phyloP scores from a whole-genome alignment of 176 grass and related monocot species.

The Puccinellia tenuiflora region DNA sequence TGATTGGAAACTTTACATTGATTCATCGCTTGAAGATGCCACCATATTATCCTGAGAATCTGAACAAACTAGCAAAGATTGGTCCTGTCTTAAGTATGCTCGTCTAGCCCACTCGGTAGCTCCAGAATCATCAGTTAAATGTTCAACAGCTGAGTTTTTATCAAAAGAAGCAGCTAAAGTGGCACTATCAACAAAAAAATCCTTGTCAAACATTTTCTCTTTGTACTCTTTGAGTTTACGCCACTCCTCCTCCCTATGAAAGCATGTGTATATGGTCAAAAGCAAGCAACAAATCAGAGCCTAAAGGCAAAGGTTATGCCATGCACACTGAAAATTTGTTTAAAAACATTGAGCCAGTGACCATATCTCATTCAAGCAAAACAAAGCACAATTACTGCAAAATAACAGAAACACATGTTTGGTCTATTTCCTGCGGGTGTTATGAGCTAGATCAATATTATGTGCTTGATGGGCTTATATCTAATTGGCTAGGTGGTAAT shows the following conservation, averaged over 20 bases:
- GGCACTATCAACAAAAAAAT: neutral
- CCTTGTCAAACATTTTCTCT: neutral
- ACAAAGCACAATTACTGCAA: neutral
- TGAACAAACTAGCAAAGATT: neutral
- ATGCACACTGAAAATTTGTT: neutral
- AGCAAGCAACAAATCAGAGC: neutral
- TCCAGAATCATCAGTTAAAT: neutral
- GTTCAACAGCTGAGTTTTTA: neutral
- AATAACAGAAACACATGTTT: neutral
- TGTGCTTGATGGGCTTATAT: neutral
- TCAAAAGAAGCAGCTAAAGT: neutral
- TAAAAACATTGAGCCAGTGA: neutral
- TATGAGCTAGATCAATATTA: neutral
- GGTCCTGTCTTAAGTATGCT: neutral
- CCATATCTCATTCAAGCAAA: neutral
- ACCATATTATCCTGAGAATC: neutral
- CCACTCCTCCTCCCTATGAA: neutral
- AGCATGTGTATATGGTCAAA: neutral
- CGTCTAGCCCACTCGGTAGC: neutral
- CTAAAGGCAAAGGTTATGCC: neutral
- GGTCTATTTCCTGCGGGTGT: neutral
- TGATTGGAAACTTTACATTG: neutral
- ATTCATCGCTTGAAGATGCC: neutral
- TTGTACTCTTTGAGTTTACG: neutral
- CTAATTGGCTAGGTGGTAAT: neutral